Conservation (phyloP, 2,329 filamentous ascomycete species). For the Penicillium sp. region DNA sequence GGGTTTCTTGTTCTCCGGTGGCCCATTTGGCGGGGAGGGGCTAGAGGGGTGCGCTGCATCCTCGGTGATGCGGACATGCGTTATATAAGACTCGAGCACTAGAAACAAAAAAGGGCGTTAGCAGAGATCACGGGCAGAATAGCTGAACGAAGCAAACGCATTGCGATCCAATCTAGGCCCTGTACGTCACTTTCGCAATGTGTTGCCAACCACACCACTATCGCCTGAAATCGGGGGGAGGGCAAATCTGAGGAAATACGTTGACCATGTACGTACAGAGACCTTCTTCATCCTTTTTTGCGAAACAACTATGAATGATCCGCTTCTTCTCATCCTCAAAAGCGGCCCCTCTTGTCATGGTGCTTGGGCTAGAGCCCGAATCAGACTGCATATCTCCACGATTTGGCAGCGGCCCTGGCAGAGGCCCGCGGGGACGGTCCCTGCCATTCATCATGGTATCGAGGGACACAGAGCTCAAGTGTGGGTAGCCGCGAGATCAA, state of each 20-base stretch:
- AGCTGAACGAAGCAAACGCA: background rate
- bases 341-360: slow-evolving; percentile 57
- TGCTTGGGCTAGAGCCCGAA: slow-evolving; percentile 28
- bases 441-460: slow-evolving; percentile 30
- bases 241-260: background rate
- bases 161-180: background rate
- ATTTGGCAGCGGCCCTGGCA: slow-evolving; percentile 22
- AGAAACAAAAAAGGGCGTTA: slow-evolving; percentile 8
- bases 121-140: slow-evolving; percentile 12
- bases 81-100: slow-evolving; percentile 93
- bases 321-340: slow-evolving; percentile 96
- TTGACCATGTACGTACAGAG: slow-evolving; percentile 55
- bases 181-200: slow-evolving; percentile 2
- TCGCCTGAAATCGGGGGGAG: background rate
- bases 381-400: slow-evolving; percentile 27
- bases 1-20: slow-evolving; percentile 68
- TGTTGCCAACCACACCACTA: background rate
- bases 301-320: slow-evolving; percentile 91
- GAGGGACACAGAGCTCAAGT: slow-evolving; percentile 20
- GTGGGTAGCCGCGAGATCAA: slow-evolving; percentile 21
- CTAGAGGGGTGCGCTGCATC: slow-evolving; percentile 72
- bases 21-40: slow-evolving; percentile 72
- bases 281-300: slow-evolving; percentile 77
- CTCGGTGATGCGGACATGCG: slow-evolving; percentile 84
- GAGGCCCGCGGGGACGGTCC: slow-evolving; percentile 30